phyloP scores from a whole-genome alignment of 176 grass and related monocot species.

The Calamus simplicifolius region DNA sequence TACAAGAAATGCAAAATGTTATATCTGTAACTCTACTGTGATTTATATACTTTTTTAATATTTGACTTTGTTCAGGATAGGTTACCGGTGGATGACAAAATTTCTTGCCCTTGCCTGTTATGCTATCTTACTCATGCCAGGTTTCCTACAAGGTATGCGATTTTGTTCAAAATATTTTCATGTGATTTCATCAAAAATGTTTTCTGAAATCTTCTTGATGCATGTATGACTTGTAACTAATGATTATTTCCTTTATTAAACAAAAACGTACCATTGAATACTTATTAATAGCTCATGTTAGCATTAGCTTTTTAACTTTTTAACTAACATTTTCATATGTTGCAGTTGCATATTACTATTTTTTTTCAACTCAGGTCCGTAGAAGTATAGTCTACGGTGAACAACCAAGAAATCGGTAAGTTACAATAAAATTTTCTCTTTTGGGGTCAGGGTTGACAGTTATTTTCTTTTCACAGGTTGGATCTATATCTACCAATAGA shows the following conservation, averaged over 20 bases:
- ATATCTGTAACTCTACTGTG: not conserved
- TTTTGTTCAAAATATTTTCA: no score
- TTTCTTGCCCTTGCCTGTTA: conserved; percentile 75
- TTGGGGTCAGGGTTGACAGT: conserved; percentile 8
- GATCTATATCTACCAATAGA: conserved; percentile 85
- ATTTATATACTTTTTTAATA: not conserved
- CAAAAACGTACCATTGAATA: no score
- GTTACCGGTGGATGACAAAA: conserved; percentile 80
- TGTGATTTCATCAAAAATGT: no score
- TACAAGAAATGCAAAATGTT: no score
- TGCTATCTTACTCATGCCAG: conserved; percentile 89
- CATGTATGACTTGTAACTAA: no score
- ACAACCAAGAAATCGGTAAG: conserved; percentile 87
- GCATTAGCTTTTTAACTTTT: not conserved
- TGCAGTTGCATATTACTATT: conserved; percentile 98
- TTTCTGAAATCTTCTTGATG: no score
- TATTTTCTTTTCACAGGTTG: conserved; percentile 42
- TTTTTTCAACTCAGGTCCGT: conserved; percentile 77
- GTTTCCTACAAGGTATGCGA: conserved; percentile 67
- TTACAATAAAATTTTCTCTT: not conserved
- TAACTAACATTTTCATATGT: conserved; percentile 9
- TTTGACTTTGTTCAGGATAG: conserved; percentile 56
- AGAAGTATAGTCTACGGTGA: conserved; percentile 95
- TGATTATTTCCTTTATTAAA: no score
- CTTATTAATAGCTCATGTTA: no score